phyloP scores from a whole-genome alignment of 352 stramenopile species.

The Saprolegnia parasitica region DNA sequence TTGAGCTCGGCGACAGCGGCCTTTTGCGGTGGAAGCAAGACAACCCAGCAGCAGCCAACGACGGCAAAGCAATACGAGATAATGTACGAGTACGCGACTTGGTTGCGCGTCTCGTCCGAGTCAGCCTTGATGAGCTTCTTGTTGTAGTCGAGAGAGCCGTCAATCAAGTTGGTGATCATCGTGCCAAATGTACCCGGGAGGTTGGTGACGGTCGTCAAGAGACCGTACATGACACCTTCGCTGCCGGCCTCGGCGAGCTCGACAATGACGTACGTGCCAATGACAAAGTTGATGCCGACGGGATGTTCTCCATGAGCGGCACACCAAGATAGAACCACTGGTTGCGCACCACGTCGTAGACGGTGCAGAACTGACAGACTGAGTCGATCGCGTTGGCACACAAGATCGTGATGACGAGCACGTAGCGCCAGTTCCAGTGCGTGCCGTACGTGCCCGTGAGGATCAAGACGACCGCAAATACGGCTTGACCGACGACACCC shows the following conservation, averaged over 20 bases:
- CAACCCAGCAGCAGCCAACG: slow-evolving; percentile 21
- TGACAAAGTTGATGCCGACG: slow-evolving; percentile 32
- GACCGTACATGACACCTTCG: slow-evolving; percentile 34
- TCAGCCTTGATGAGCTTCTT: slow-evolving; percentile 32
- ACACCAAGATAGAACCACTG: slow-evolving; percentile 50
- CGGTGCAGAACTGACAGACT: slow-evolving; percentile 45
- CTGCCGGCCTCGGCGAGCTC: slow-evolving; percentile 27
- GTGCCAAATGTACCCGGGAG: slow-evolving; percentile 34
- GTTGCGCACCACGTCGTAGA: slow-evolving; percentile 57
- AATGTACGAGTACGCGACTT: slow-evolving; percentile 36
- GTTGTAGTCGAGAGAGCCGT: slow-evolving; percentile 37
- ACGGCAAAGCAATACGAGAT: slow-evolving; percentile 29
- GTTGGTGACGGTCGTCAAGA: slow-evolving; percentile 33
- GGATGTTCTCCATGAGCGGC: slow-evolving; percentile 50
- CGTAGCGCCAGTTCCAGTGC: too few relatives aligned
- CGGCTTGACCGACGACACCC: too few relatives aligned
- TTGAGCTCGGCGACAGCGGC: too few relatives aligned
- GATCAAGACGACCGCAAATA: too few relatives aligned
- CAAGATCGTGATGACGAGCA: slow-evolving; percentile 37
- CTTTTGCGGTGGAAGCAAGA: slow-evolving; percentile 32
- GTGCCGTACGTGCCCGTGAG: too few relatives aligned
- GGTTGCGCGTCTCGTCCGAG: slow-evolving; percentile 32
- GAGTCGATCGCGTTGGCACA: slow-evolving; percentile 40
- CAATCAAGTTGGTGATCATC: slow-evolving; percentile 42
- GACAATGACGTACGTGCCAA: too few relatives aligned